These are phyloP conservation scores for Aphanomyces stellatus DNA, from an alignment of 352 stramenopile genomes.

Conservation along the genomic window DNA sequence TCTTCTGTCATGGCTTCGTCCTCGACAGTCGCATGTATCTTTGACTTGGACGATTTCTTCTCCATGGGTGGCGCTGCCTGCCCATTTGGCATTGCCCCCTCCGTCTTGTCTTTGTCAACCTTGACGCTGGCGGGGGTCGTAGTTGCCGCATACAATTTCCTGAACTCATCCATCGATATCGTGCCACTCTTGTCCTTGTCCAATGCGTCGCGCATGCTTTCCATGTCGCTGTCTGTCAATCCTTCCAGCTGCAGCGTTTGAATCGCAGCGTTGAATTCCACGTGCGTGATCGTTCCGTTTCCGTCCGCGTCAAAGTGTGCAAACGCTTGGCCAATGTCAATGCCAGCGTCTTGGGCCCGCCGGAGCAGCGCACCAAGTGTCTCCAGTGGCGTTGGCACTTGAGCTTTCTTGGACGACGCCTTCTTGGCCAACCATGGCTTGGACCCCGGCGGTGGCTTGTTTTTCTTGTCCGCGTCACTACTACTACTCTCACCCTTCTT, in stretches of 20 bases:
- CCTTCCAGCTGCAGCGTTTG: slow-evolving; percentile 36
- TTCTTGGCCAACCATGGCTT: background rate
- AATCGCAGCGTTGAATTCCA: slow-evolving; percentile 46
- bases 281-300: slow-evolving; percentile 39
- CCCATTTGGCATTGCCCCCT: no score
- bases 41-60: no score
- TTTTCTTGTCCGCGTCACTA: background rate
- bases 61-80: no score
- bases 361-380: slow-evolving; percentile 19
- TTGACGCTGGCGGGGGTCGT: background rate
- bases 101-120: no score
- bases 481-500: no score
- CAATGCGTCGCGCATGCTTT: slow-evolving; percentile 29
- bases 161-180: slow-evolving; percentile 27
- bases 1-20: no score
- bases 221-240: slow-evolving; percentile 30
- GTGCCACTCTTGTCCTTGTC: slow-evolving; percentile 47
- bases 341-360: slow-evolving; percentile 19
- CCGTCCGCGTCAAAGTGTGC: slow-evolving; percentile 34
- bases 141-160: no score
- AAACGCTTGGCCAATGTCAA: slow-evolving; percentile 28
- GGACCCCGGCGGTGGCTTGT: background rate
- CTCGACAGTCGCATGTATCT: no score
- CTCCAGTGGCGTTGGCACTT: slow-evolving; percentile 11
- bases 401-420: background rate